Conservation (phyloP, 306 rosid species). For the Lagenaria siceraria region DNA sequence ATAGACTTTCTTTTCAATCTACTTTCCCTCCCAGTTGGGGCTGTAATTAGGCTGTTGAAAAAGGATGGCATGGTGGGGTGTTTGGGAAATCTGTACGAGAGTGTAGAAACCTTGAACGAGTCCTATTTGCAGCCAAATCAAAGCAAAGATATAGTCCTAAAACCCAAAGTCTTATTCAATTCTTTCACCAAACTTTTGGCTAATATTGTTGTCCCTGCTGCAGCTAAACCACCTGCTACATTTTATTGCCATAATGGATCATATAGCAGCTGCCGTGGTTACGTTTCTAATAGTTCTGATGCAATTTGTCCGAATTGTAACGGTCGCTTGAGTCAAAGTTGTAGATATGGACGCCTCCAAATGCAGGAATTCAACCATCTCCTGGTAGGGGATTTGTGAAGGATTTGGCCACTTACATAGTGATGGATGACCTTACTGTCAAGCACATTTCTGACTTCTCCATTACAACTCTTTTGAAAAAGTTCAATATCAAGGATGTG, state of each 20-base stretch:
- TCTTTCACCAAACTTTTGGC: background rate
- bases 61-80: slow-evolving; percentile 27
- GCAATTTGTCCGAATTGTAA: background rate
- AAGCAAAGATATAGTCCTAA: slow-evolving; percentile 14
- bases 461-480: background rate
- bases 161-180: slow-evolving; percentile 6
- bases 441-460: background rate
- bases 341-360: background rate
- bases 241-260: too few relatives aligned
- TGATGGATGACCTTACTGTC: background rate
- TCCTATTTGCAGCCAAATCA: slow-evolving; percentile 20
- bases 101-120: slow-evolving; percentile 24
- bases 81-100: slow-evolving; percentile 30
- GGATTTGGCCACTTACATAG: background rate
- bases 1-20: slow-evolving; percentile 29
- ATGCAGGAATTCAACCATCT: background rate
- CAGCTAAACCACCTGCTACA: background rate
- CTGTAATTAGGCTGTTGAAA: slow-evolving; percentile 16
- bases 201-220: background rate
- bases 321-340: background rate
- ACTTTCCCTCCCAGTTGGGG: slow-evolving; percentile 22
- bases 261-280: background rate
- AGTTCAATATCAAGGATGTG: background rate
- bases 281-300: background rate
- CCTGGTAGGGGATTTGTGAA: background rate